Conservation (phyloP, 1,284 basidiomycete genomes). For the Porogramme epimiltina region DNA sequence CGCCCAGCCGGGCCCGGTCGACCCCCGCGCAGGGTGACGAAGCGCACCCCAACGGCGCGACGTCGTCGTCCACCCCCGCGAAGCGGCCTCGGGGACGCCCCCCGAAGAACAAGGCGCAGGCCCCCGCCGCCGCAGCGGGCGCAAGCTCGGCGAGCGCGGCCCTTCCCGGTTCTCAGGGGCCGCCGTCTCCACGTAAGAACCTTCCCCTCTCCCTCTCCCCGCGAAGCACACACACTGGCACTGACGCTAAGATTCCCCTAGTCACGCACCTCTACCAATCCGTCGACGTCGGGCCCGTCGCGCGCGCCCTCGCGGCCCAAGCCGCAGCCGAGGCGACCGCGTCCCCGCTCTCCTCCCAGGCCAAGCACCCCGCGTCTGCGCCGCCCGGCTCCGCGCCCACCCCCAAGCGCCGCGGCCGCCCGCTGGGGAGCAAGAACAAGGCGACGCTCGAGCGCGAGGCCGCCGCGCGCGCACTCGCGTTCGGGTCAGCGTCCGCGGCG, state of each 20-base stretch:
- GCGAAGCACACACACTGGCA: background rate
- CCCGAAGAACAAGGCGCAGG: too few species aligned
- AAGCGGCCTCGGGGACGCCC: too few species aligned
- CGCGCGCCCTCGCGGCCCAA: slow-evolving; percentile 1
- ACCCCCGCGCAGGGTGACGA: too few species aligned
- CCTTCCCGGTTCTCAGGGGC: too few species aligned
- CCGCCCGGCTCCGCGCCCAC: background rate
- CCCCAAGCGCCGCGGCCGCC: slow-evolving; percentile 12
- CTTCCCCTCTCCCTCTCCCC: background rate
- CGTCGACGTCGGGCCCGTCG: slow-evolving; percentile 5
- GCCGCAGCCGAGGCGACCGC: slow-evolving; percentile 1
- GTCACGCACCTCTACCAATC: background rate
- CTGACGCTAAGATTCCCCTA: background rate
- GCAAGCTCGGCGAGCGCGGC: too few species aligned
- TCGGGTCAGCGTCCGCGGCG: background rate
- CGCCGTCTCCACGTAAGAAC: slow-evolving; percentile 15
- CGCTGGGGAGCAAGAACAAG: slow-evolving; percentile 18
- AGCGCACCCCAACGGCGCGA: too few species aligned
- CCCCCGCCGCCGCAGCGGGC: too few species aligned
- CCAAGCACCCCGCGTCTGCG: background rate
- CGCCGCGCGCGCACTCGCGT: background rate
- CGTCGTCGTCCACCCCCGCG: too few species aligned
- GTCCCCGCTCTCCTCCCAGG: too few species aligned
- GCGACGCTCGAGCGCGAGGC: slow-evolving; percentile 14
- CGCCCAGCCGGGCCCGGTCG: too few species aligned